Base-by-base conservation (phyloP, 2,329 filamentous ascomycete species). In the Magnaporthiopsis rhizophila region DNA sequence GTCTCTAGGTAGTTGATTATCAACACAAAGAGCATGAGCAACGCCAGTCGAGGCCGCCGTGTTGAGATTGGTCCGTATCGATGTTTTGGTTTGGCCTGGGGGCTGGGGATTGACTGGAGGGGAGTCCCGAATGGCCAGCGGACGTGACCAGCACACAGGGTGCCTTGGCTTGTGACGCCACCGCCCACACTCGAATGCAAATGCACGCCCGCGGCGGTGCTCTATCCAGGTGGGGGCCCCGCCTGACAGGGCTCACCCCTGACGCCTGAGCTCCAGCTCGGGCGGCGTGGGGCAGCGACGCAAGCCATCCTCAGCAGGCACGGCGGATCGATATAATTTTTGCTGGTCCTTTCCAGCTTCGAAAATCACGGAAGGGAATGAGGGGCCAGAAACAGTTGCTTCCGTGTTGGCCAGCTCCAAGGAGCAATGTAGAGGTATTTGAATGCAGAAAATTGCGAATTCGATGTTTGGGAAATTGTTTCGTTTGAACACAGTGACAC, bases 141-240 rank as follows among this genome's bases (percentile, higher is more conserved):
- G 45, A 53, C 45, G 45, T 53, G 45, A n/a, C 45, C 45, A 53
- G 18, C 45, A 53, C 45, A 53, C 21, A 21, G 24, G 57, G 11
- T 15, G 57, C 26, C 57, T 26, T 58, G 30, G 26, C 57, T 58
- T 58, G 57, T 58, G 57, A 58, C 57, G 57, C 57, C 57, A 58
- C 57, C 24, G 57, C 26, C 57, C 57, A 24, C 26, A 12, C 57
- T 30, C 57, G 12, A 50, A n/a, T 50, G 45, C 57, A 28, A 3
- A 0, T 12, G n/a, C 57, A 38, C 36, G 36, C 36, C 32, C 12
- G 57, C 57, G 5, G 57, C 13, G 57, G 12, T 28, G 57, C 15
- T 58, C 18, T 58, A 58, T 58, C 24, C 26, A 58, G 45, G 45
- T 53, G 45, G 45, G 45, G 45, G 45, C 21, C 45, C 45, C 18